These are phyloP conservation scores for Narthecium ossifragum DNA, from an alignment of 106 monocot species.

Conservation along the genomic window DNA sequence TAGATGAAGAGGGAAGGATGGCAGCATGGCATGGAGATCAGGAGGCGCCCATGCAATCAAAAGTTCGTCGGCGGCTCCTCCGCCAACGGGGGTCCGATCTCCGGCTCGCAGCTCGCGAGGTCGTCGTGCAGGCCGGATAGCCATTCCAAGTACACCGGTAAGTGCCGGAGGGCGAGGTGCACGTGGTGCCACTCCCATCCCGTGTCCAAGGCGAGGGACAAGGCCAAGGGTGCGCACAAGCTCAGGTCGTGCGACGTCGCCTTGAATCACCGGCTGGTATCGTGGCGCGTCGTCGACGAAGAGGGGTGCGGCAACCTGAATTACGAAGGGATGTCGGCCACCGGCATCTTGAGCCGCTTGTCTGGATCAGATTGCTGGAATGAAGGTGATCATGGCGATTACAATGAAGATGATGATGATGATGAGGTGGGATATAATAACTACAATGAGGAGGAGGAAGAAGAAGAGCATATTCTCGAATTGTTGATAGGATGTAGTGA, in stretches of 20 bases:
- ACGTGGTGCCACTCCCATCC: slow-evolving; percentile 30
- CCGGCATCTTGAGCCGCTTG: slow-evolving; percentile 19
- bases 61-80: too few species aligned
- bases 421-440: not conserved
- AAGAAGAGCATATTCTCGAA: slow-evolving; percentile 6
- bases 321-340: slow-evolving; percentile 35
- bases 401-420: not conserved
- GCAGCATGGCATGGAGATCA: too few species aligned
- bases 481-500: slow-evolving; percentile 4
- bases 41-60: too few species aligned
- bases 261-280: slow-evolving; percentile 48
- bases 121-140: slow-evolving; percentile 29
- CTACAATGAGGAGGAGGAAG: slow-evolving; percentile 2
- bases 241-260: slow-evolving; percentile 42
- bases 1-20: too few species aligned
- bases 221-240: slow-evolving; percentile 66
- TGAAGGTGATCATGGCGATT: slow-evolving; percentile 1
- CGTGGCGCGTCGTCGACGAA: slow-evolving; percentile 45
- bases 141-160: slow-evolving; percentile 59
- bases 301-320: not conserved
- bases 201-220: slow-evolving; percentile 50
- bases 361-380: slow-evolving; percentile 20
- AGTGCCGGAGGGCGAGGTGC: slow-evolving; percentile 39
- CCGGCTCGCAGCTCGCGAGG: slow-evolving; percentile 2
- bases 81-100: too few species aligned